Percentiles rank a stretch among this genome's conserved stretches.
Evolutionary conservation across 2,329 filamentous ascomycete species (phyloP).

Genomic region (Clonostachys rosea): DNA sequence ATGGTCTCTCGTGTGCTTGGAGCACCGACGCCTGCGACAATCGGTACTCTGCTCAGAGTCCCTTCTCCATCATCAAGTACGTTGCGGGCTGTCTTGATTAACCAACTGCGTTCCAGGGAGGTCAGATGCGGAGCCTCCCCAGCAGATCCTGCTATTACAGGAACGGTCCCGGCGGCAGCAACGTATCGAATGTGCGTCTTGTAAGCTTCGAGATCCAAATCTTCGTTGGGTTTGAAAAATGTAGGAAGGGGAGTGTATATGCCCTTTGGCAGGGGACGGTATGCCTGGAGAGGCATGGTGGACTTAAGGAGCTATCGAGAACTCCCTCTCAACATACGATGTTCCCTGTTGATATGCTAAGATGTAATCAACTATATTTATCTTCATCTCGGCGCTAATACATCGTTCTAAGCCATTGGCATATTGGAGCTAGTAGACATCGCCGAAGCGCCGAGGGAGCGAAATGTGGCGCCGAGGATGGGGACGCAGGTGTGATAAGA

Average conservation of each 20-base stretch:
- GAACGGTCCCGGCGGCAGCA: background rate
- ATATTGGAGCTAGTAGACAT: no score
- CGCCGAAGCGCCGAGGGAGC: no score
- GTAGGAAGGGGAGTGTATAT: constrained; percentile 1
- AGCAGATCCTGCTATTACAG: background rate
- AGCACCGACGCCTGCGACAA: background rate
- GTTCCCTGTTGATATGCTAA: no score
- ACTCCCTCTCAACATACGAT: no score
- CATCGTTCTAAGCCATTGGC: no score
- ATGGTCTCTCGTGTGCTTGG: background rate
- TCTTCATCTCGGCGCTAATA: no score
- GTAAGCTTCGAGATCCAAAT: background rate
- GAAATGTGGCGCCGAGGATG: no score
- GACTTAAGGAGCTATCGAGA: background rate
- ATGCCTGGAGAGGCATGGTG: background rate
- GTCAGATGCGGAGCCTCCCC: background rate
- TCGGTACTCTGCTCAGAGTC: background rate
- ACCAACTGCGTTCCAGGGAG: background rate
- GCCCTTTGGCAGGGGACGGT: background rate
- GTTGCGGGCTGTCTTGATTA: background rate
- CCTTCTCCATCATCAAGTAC: background rate
- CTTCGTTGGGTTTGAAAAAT: background rate
- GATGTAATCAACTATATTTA: no score
- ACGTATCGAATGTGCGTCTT: background rate
- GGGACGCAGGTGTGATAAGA: no score